Evolutionary conservation across 1,139 yeast genomes (phyloP).

Genomic region (Blastobotrys indianensis): DNA sequence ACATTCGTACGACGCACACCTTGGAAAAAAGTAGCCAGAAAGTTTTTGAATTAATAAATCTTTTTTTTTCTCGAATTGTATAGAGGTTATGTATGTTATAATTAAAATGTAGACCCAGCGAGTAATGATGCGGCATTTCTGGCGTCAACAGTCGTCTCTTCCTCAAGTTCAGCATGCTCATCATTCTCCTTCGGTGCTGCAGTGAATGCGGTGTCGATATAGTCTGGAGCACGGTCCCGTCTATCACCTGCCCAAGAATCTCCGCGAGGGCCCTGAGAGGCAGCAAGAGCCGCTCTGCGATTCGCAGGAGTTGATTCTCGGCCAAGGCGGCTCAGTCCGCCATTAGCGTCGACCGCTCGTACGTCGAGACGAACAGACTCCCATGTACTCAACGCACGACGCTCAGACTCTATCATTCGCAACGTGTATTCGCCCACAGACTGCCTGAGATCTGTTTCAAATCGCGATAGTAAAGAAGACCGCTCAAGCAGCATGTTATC

Average conservation of each 20-base stretch:
- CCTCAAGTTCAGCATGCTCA: slow-evolving; percentile 29
- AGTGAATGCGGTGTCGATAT: slow-evolving; percentile 2
- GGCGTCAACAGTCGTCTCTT: slow-evolving; percentile 54
- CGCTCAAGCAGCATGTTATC: slow-evolving; percentile 79
- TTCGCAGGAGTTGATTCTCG: slow-evolving; percentile 49
- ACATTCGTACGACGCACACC: no score
- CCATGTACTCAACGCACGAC: slow-evolving; percentile 69
- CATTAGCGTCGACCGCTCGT: slow-evolving; percentile 67
- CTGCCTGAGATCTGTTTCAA: slow-evolving; percentile 50
- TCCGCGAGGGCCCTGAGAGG: slow-evolving; percentile 51
- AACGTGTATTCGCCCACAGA: slow-evolving; percentile 58
- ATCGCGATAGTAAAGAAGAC: slow-evolving; percentile 47
- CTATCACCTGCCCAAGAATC: slow-evolving; percentile 55
- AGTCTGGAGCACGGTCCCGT: slow-evolving; percentile 36
- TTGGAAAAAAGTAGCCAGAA: neutral
- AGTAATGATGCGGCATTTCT: slow-evolving; percentile 73
- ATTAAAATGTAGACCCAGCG: slow-evolving; percentile 69
- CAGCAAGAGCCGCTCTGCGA: slow-evolving; percentile 26
- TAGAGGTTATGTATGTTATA: neutral
- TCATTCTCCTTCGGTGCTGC: slow-evolving; percentile 14
- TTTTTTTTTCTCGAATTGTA: neutral
- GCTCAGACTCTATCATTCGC: slow-evolving; percentile 76
- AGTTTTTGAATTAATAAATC: neutral
- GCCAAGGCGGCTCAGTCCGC: slow-evolving; percentile 82
- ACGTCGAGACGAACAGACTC: slow-evolving; percentile 71